Conservation (phyloP, 2,329 filamentous ascomycete genomes). For the Pseudogymnoascus sp. region DNA sequence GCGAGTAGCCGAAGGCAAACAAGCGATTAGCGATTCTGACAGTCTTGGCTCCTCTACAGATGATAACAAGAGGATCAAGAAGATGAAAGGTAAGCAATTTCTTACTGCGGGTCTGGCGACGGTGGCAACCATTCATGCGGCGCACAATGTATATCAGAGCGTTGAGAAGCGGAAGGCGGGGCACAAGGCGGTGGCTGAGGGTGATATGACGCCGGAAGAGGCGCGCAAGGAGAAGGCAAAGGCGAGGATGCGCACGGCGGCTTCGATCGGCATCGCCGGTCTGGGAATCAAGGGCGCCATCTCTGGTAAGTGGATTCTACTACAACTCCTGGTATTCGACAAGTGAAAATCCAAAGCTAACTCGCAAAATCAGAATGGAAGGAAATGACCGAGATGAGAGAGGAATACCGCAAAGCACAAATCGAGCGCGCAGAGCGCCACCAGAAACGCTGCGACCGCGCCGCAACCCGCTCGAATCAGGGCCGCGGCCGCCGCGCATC, state of each 20-base stretch:
- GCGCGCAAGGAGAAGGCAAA: constrained; percentile 56
- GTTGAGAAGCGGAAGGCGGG: constrained; percentile 58
- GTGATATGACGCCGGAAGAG: constrained; percentile 55
- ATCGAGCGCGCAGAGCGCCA: constrained; percentile 38
- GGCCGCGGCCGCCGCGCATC: constrained; percentile 33
- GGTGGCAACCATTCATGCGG: constrained; percentile 63
- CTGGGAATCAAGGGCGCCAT: constrained; percentile 61
- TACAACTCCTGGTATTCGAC: not conserved
- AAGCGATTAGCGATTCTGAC: constrained; percentile 32
- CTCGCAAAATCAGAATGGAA: constrained; percentile 50
- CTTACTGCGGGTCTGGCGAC: constrained; percentile 59
- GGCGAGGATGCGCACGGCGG: constrained; percentile 55
- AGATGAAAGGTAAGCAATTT: constrained; percentile 59
- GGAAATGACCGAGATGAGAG: constrained; percentile 56
- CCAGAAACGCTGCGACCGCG: constrained; percentile 38
- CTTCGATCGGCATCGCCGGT: constrained; percentile 60
- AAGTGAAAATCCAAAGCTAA: not conserved
- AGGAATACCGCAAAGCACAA: constrained; percentile 48
- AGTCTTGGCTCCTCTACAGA: constrained; percentile 52
- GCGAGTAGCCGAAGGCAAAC: constrained; percentile 25
- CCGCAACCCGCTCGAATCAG: constrained; percentile 18
- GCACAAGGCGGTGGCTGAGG: constrained; percentile 51
- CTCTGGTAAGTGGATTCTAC: constrained; percentile 17
- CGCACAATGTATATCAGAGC: constrained; percentile 55
- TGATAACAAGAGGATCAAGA: constrained; percentile 56